These are phyloP conservation scores for Cyanidiococcus yangmingshanensis DNA, from an alignment of 23 red algal species.

Conservation along the genomic window DNA sequence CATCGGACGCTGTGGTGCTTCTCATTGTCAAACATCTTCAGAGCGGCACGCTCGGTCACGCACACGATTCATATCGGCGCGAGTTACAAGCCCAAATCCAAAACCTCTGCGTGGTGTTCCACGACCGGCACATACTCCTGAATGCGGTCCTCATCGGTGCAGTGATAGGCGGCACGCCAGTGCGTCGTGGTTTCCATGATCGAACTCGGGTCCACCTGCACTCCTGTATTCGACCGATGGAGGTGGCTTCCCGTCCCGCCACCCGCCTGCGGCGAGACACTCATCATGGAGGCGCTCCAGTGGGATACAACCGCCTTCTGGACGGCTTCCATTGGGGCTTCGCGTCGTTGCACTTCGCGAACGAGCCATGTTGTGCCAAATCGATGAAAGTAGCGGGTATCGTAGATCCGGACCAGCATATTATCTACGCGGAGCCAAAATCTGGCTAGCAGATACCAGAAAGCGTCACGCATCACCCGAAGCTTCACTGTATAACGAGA, in stretches of 20 bases:
- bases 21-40: too few species aligned
- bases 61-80: too few species aligned
- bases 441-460: conserved; percentile 59
- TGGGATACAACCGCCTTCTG: not conserved
- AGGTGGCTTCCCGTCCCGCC: not conserved
- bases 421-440: conserved; percentile 83
- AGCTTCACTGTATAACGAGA: conserved; percentile 55
- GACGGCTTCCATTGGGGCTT: conserved; percentile 9
- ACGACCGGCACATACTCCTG: not conserved
- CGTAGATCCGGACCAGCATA: conserved; percentile 53
- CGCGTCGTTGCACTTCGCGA: conserved; percentile 9
- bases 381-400: conserved; percentile 80
- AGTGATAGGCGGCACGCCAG: not conserved
- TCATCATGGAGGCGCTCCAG: not conserved
- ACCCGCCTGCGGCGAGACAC: not conserved
- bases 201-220: not conserved
- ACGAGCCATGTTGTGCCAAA: conserved; percentile 21
- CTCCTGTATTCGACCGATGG: not conserved
- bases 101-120: not conserved
- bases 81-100: too few species aligned
- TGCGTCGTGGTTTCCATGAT: not conserved
- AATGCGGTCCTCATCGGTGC: not conserved
- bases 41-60: too few species aligned
- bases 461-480: conserved; percentile 54
- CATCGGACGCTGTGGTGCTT: too few species aligned